Evolutionary conservation across 352 stramenopile genomes (phyloP).

Genomic region (Hyaloperonospora arabidopsidis): DNA sequence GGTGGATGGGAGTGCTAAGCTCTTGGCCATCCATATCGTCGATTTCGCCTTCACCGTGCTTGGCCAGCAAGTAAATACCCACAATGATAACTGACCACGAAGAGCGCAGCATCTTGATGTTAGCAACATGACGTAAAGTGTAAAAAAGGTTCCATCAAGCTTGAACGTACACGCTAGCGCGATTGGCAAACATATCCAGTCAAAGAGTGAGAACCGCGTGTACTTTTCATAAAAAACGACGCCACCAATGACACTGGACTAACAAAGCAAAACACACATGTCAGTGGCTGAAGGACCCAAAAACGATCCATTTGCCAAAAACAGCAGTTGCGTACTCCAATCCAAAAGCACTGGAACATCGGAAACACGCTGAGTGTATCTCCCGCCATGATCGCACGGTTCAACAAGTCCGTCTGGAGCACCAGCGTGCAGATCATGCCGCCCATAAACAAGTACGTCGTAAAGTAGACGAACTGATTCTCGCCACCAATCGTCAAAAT

Average conservation of each 20-base stretch:
- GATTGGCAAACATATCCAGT: conserved; percentile 77
- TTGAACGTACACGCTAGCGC: conserved; percentile 54
- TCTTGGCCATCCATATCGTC: conserved; percentile 25
- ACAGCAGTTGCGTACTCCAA: conserved; percentile 43
- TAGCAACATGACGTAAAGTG: conserved; percentile 2
- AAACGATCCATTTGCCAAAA: not conserved
- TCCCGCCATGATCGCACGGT: conserved; percentile 76
- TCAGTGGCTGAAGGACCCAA: too few species aligned
- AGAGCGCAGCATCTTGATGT: conserved; percentile 1
- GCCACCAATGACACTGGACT: conserved; percentile 78
- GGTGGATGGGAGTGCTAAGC: conserved; percentile 33
- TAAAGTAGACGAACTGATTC: conserved; percentile 83
- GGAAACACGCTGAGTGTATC: conserved; percentile 83
- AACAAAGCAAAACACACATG: conserved; percentile 4
- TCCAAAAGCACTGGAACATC: conserved; percentile 87
- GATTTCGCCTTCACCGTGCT: conserved; percentile 57
- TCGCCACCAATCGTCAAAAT: conserved; percentile 70
- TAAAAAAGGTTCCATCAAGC: not conserved
- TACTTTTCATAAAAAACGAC: conserved; percentile 86
- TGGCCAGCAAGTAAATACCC: conserved; percentile 77
- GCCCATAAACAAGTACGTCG: conserved; percentile 76
- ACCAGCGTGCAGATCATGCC: conserved; percentile 77
- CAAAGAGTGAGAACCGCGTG: conserved; percentile 60
- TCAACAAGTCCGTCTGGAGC: conserved; percentile 77
- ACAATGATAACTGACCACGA: conserved; percentile 66